Evolutionary conservation across 1,284 basidiomycete genomes (phyloP).

Genomic region (Microbotryum scabiosae): DNA sequence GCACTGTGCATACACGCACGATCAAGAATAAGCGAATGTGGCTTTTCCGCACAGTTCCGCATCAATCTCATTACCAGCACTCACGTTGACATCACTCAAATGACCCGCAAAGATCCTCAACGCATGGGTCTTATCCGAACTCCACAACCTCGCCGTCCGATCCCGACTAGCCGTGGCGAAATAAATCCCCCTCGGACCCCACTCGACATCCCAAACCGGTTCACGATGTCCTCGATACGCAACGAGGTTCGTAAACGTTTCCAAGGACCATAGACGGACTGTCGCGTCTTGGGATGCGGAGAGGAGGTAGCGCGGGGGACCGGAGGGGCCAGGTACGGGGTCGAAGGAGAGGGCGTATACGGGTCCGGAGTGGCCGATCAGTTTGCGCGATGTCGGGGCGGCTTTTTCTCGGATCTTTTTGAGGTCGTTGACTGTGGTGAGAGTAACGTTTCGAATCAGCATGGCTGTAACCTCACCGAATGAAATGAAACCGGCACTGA

Average conservation of each 20-base stretch:
- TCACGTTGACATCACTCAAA: constrained; percentile 90
- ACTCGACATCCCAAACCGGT: constrained; percentile 97
- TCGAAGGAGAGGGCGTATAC: constrained; percentile 94
- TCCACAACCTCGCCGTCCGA: constrained; percentile 91
- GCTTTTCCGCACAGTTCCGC: background rate
- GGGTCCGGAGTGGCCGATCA: constrained; percentile 93
- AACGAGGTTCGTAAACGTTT: constrained; percentile 87
- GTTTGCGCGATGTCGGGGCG: constrained; percentile 70
- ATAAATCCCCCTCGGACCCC: constrained; percentile 96
- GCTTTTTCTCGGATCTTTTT: constrained; percentile 66
- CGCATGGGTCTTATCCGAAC: constrained; percentile 79
- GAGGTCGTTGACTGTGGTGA: constrained; percentile 42
- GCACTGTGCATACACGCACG: constrained; percentile 51
- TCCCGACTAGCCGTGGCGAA: constrained; percentile 94
- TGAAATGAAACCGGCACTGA: constrained; percentile 41
- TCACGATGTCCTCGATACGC: constrained; percentile 94
- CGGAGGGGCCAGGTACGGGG: constrained; percentile 74
- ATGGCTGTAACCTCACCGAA: background rate
- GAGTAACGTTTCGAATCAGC: background rate
- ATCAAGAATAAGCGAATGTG: too few relatives aligned
- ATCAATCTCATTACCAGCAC: constrained; percentile 39
- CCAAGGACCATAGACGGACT: constrained; percentile 85
- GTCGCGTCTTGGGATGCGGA: constrained; percentile 92
- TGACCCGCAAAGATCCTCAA: constrained; percentile 93
- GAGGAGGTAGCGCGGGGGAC: constrained; percentile 75